phyloP scores from a whole-genome alignment of 495 filamentous ascomycete genomes.

The Collariella sp. region DNA sequence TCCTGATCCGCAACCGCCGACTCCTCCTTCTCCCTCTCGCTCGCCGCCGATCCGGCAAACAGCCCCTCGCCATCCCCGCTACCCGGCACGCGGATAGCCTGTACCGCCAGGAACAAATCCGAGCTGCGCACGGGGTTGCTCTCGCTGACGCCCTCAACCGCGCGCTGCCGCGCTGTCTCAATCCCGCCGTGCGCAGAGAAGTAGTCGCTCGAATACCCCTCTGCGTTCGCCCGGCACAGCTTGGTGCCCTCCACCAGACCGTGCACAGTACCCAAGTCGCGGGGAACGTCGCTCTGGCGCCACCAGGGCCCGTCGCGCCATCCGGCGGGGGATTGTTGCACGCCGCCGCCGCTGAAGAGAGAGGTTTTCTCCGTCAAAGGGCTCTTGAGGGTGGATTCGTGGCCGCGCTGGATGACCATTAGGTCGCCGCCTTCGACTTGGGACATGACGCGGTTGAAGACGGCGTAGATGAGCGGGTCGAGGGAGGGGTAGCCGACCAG shows the following conservation, averaged over 20 bases:
- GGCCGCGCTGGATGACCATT: slow-evolving; percentile 89
- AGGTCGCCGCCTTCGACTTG: slow-evolving; percentile 97
- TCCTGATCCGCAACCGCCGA: slow-evolving; percentile 42
- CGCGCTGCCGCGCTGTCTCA: slow-evolving; percentile 68
- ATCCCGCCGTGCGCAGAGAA: slow-evolving; percentile 67
- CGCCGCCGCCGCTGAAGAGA: slow-evolving; percentile 44
- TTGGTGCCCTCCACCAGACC: slow-evolving; percentile 84
- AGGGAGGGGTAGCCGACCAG: slow-evolving; percentile 88
- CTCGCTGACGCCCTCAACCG: slow-evolving; percentile 64
- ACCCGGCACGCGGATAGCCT: slow-evolving; percentile 64
- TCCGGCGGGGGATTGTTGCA: slow-evolving; percentile 38
- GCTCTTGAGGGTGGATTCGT: slow-evolving; percentile 66
- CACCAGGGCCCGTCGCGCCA: slow-evolving; percentile 98
- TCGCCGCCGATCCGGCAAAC: slow-evolving; percentile 47
- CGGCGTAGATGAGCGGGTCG: slow-evolving; percentile 83
- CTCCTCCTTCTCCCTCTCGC: slow-evolving; percentile 45
- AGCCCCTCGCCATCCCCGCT: slow-evolving; percentile 56
- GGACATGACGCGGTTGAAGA: slow-evolving; percentile 94
- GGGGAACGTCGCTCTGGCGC: slow-evolving; percentile 59
- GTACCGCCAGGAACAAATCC: slow-evolving; percentile 90
- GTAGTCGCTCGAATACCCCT: slow-evolving; percentile 78
- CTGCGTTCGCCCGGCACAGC: slow-evolving; percentile 76
- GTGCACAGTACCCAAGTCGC: slow-evolving; percentile 70
- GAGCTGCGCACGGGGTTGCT: slow-evolving; percentile 83
- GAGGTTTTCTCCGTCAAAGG: slow-evolving; percentile 45